A percentile compares a stretch with the other conserved stretches of the same genome.
phyloP scores from a whole-genome alignment of 495 filamentous ascomycete species.

The Viridothelium virens region DNA sequence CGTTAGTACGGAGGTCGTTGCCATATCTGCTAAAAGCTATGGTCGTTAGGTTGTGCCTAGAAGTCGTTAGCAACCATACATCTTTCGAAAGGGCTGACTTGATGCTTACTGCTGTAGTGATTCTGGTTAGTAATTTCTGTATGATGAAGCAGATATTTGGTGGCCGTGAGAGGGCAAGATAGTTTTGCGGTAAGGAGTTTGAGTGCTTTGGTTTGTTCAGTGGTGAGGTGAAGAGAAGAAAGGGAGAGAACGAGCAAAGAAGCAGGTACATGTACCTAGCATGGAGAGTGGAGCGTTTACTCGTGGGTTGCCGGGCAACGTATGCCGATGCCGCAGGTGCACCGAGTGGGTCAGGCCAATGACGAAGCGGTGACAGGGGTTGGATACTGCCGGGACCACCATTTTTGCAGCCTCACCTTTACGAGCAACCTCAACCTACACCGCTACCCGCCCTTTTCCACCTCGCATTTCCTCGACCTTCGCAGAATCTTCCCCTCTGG shows the following conservation, averaged over 20 bases:
- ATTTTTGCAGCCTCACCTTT: slow-evolving; percentile 4
- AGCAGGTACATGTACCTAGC: neutral
- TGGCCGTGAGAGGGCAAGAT: slow-evolving; percentile 7
- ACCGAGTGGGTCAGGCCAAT: neutral
- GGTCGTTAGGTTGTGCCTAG: slow-evolving; percentile 11
- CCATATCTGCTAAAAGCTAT: slow-evolving; percentile 51
- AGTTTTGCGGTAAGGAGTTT: neutral
- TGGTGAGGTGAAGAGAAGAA: slow-evolving; percentile 10
- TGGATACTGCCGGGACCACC: neutral
- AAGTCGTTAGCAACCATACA: neutral
- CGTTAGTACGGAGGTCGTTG: slow-evolving; percentile 78
- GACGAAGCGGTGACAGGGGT: neutral
- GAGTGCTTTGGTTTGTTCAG: neutral
- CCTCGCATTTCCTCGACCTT: neutral
- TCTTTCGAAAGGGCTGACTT: neutral
- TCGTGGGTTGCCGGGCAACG: neutral
- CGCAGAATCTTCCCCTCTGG: neutral
- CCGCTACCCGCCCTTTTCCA: neutral
- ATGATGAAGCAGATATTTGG: slow-evolving; percentile 8
- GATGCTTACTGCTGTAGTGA: slow-evolving; percentile 12
- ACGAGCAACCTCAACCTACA: neutral
- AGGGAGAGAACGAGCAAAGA: neutral
- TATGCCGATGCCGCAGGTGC: neutral
- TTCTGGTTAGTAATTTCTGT: slow-evolving; percentile 9
- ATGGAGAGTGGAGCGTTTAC: neutral